These are phyloP conservation scores for Meripilus lineatus DNA, from an alignment of 1,284 basidiomycete species.

Conservation along the genomic window DNA sequence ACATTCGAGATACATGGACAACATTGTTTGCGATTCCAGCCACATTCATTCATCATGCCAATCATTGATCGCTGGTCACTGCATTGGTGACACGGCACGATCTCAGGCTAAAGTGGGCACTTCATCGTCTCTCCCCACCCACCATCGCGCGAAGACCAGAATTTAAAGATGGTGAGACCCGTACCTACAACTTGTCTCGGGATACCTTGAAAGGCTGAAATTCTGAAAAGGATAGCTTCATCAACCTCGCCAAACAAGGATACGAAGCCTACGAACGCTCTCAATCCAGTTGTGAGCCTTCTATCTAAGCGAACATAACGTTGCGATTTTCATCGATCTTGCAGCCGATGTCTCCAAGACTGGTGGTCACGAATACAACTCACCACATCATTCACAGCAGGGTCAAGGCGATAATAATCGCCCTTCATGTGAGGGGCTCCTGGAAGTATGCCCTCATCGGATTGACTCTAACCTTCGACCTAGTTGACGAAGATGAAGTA, in stretches of 20 bases:
- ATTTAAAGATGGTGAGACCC: too few relatives aligned
- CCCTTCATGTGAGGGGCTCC: conserved; percentile 26
- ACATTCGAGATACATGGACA: too few relatives aligned
- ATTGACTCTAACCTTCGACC: not conserved
- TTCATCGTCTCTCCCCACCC: too few relatives aligned
- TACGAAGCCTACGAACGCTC: conserved; percentile 45
- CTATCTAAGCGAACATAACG: conserved; percentile 1
- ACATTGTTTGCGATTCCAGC: too few relatives aligned
- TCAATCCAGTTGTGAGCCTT: conserved; percentile 17
- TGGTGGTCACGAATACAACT: conserved; percentile 58
- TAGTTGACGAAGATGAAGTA: conserved; percentile 60
- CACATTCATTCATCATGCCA: too few relatives aligned
- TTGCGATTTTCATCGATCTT: conserved; percentile 5
- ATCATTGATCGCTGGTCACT: too few relatives aligned
- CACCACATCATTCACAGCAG: conserved; percentile 33
- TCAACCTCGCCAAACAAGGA: conserved; percentile 66
- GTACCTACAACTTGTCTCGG: too few relatives aligned
- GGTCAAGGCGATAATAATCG: conserved; percentile 5
- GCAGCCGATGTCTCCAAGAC: conserved; percentile 35
- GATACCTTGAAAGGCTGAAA: too few relatives aligned
- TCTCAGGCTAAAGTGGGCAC: too few relatives aligned
- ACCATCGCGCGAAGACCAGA: too few relatives aligned
- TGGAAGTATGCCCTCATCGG: not conserved
- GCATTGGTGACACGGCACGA: too few relatives aligned
- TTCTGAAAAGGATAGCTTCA: conserved; percentile 66